These are phyloP conservation scores for Aspergillus alliaceus DNA, from an alignment of 2,329 filamentous ascomycete genomes.

Conservation along the genomic window DNA sequence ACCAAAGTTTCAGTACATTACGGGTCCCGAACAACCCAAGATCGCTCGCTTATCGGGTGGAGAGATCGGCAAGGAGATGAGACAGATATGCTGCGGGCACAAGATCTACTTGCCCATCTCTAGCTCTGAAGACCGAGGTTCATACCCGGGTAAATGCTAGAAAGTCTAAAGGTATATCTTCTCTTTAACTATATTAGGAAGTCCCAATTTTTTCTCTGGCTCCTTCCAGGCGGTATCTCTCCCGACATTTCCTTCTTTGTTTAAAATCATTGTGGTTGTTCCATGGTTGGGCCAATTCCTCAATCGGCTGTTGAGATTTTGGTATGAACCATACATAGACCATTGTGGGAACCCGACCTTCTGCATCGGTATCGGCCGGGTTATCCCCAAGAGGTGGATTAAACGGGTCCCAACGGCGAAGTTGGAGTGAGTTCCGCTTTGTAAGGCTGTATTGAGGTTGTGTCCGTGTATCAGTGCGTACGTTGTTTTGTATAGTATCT, in stretches of 20 bases:
- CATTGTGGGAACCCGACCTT: background rate
- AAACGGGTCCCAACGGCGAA: background rate
- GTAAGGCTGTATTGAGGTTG: background rate
- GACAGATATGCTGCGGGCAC: slow-evolving; percentile 4
- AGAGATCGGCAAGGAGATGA: slow-evolving; percentile 12
- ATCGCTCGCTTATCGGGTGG: slow-evolving; percentile 2
- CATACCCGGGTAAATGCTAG: background rate
- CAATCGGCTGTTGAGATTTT: background rate
- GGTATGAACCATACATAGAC: background rate
- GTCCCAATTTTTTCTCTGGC: background rate
- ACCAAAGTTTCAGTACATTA: background rate
- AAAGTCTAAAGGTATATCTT: background rate
- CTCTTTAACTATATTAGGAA: background rate
- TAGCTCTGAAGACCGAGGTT: background rate
- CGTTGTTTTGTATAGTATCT: background rate
- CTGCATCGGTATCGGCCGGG: too few relatives aligned
- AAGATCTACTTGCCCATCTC: slow-evolving; percentile 5
- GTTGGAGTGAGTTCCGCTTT: background rate
- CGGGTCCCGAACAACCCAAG: background rate
- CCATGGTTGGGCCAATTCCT: slow-evolving; percentile 4
- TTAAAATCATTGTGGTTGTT: background rate
- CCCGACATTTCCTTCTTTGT: background rate
- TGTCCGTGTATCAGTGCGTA: background rate
- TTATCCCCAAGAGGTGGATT: background rate
- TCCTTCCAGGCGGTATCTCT: background rate